phyloP scores from a whole-genome alignment of 1,284 basidiomycete species.

The Butyriboletus appendiculatus region DNA sequence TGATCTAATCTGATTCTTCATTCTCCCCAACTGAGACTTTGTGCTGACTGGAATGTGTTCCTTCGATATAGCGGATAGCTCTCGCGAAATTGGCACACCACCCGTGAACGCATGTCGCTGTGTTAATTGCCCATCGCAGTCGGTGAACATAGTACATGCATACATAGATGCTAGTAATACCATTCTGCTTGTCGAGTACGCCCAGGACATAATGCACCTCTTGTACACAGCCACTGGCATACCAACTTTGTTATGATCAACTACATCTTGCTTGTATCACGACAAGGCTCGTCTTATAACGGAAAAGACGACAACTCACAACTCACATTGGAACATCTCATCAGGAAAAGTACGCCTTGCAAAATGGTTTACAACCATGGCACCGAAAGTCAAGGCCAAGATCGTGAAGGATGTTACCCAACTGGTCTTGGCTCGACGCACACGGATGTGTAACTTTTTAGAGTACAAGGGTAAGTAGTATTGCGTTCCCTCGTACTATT shows the following conservation, averaged over 20 bases:
- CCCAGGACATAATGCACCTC: not conserved
- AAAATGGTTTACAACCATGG: slow-evolving; percentile 98
- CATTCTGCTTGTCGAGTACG: not conserved
- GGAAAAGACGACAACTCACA: not conserved
- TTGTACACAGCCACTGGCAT: slow-evolving; percentile 30
- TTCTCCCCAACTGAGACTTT: not conserved
- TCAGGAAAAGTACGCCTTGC: slow-evolving; percentile 95
- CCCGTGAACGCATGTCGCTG: not conserved
- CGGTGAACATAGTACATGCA: not conserved
- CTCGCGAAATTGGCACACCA: not conserved
- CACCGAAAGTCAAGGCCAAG: slow-evolving; percentile 94
- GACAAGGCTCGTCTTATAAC: slow-evolving; percentile 71
- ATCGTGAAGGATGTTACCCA: slow-evolving; percentile 99
- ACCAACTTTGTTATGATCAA: slow-evolving; percentile 61
- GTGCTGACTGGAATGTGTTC: slow-evolving; percentile 11
- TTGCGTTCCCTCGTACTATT: not conserved
- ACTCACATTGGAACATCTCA: slow-evolving; percentile 14
- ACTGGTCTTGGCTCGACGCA: slow-evolving; percentile 92
- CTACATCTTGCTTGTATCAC: slow-evolving; percentile 90
- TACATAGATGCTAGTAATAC: not conserved
- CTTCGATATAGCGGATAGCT: not conserved
- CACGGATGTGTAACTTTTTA: slow-evolving; percentile 98
- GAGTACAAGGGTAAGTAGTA: slow-evolving; percentile 90
- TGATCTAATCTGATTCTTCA: slow-evolving; percentile 83
- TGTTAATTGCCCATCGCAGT: not conserved